Evolutionary conservation across 1,284 basidiomycete genomes (phyloP), one percentile per base, ranked within the genome.

Genomic region (Heterobasidion annosum): DNA sequence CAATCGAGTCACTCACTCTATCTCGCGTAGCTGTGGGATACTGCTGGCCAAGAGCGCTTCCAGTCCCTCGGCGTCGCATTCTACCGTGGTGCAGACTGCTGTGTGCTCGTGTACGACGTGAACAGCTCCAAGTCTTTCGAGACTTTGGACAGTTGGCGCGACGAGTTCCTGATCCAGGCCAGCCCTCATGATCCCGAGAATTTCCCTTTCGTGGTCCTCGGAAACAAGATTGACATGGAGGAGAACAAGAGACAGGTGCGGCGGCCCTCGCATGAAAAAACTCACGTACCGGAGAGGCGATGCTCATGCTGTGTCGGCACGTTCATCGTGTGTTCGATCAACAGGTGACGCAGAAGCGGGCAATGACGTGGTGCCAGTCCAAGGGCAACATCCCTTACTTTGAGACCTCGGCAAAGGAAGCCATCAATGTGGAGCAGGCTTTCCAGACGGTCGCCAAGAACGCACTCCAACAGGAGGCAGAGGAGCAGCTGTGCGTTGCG

Each of bases 351-450:
- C 97, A 99, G 84, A 99, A 99, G 72, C 90, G 97, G 52, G 97
- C 97, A 19, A 98, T 99, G 94, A 93, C 93, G 8, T 99, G 97
- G 97, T 99, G 97, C 72, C 95, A 99, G 68, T 90, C 93, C 59
- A 99, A 99, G 76, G 97, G 97, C 65, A 98, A 98, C 73, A 98
- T 99, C 63, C 97, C 97, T 13, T 99, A 99, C 73, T 99, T 99
- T 71, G 97, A 99, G 76, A 99, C 97, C 1, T 98, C 96, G 9
- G 97, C 97, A 46, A 99, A 99, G 76, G 97, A 99, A 71, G 96
- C 97, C 16, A 98, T 99, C 79, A 99, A 99, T 65, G 96, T 99
- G 56, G 97, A 99, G 70, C 95, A 98, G 72, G 97, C 97, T 4
- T 99, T 99, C 86, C 95, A 98, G 72, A 98, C 96, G 2, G 96